These are phyloP conservation scores for Penicillium manginii DNA, from an alignment of 495 filamentous ascomycete species.

Conservation along the genomic window DNA sequence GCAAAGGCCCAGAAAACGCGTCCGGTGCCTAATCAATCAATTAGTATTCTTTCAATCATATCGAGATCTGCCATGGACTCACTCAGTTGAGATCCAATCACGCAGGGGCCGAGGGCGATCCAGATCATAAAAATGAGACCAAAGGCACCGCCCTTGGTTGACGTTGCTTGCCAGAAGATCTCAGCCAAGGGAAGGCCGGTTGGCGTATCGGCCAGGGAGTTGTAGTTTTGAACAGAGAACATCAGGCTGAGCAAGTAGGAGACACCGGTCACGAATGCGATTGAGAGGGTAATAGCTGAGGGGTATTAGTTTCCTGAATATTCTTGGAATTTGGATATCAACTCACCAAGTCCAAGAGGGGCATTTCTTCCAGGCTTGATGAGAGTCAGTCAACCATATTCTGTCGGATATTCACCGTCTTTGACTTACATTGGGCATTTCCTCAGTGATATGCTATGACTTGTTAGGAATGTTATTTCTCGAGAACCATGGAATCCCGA, in stretches of 20 bases:
- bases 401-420: not conserved
- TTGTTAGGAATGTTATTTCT: not conserved
- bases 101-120: constrained; percentile 45
- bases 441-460: constrained; percentile 72
- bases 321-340: not conserved
- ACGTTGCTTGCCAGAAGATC: constrained; percentile 75
- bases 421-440: constrained; percentile 64
- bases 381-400: constrained; percentile 11
- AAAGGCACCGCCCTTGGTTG: constrained; percentile 58
- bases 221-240: constrained; percentile 50
- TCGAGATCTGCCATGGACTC: not conserved
- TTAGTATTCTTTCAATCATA: constrained; percentile 7
- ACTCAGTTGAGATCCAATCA: constrained; percentile 58
- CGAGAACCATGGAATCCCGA: not conserved
- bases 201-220: constrained; percentile 35
- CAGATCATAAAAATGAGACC: constrained; percentile 64
- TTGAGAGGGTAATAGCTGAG: constrained; percentile 43
- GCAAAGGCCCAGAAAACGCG: constrained; percentile 74
- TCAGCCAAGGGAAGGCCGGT: constrained; percentile 70
- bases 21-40: constrained; percentile 58
- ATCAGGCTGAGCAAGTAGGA: constrained; percentile 49
- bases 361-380: constrained; percentile 35
- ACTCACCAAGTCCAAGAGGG: constrained; percentile 36
- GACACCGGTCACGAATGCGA: constrained; percentile 50
- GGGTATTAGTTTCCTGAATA: constrained; percentile 14